Conservation (phyloP, 2,329 filamentous ascomycete genomes). For the Madurella mycetomatis region DNA sequence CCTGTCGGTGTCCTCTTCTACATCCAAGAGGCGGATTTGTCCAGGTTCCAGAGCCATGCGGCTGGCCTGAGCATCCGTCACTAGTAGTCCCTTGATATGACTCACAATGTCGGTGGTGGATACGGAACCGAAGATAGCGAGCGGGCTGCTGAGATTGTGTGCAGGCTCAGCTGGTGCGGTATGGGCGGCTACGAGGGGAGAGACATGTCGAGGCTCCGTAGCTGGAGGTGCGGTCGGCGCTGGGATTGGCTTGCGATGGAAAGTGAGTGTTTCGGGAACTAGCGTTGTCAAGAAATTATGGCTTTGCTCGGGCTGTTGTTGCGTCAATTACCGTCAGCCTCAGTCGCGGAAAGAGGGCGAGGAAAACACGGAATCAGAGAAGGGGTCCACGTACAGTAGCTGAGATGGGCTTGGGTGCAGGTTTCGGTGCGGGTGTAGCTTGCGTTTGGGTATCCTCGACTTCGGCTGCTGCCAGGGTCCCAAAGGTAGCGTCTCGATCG, state of each 20-base stretch:
- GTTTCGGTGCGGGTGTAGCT: background rate
- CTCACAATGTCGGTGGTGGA: constrained; percentile 35
- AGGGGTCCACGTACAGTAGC: constrained; percentile 4
- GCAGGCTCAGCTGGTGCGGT: constrained; percentile 15
- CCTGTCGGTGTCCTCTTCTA: constrained; percentile 33
- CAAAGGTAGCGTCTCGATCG: constrained; percentile 30
- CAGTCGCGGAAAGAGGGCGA: background rate
- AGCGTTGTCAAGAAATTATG: constrained; percentile 33
- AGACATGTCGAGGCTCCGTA: constrained; percentile 17
- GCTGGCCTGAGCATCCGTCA: constrained; percentile 31
- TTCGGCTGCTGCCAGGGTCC: constrained; percentile 8
- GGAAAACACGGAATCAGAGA: background rate
- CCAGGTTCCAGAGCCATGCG: constrained; percentile 35
- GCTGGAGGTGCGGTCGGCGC: constrained; percentile 16
- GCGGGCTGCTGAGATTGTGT: background rate
- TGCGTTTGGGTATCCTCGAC: background rate
- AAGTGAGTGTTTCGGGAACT: constrained; percentile 36
- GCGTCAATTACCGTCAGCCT: background rate
- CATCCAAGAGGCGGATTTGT: constrained; percentile 32
- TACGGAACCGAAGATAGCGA: constrained; percentile 42
- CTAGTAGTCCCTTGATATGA: constrained; percentile 33
- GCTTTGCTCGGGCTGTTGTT: constrained; percentile 34
- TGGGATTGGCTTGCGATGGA: constrained; percentile 36
- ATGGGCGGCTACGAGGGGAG: constrained; percentile 22
- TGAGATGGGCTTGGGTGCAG: background rate